Evolutionary conservation across 2,329 filamentous ascomycete species (phyloP).

Genomic region (Clarireedia hainanense): DNA sequence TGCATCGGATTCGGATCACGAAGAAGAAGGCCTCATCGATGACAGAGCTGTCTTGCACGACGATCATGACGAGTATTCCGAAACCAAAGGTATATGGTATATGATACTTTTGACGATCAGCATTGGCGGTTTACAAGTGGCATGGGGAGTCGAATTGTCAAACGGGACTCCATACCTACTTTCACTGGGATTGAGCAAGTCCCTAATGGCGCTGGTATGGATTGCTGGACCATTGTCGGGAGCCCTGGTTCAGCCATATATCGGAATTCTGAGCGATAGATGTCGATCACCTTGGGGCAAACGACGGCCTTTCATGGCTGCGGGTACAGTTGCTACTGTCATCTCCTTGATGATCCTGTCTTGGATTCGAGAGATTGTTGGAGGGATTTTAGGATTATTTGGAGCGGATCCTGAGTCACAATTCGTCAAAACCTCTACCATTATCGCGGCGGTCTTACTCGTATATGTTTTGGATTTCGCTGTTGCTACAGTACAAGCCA

Average conservation of each 20-base stretch:
- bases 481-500: slow-evolving; percentile 94
- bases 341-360: slow-evolving; percentile 61
- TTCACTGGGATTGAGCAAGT: slow-evolving; percentile 75
- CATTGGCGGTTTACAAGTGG: slow-evolving; percentile 84
- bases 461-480: slow-evolving; percentile 90
- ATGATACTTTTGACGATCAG: slow-evolving; percentile 78
- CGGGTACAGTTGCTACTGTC: slow-evolving; percentile 59
- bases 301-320: slow-evolving; percentile 74
- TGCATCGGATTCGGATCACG: slow-evolving; percentile 28
- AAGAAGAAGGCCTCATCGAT: slow-evolving; percentile 32
- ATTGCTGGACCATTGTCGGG: slow-evolving; percentile 75
- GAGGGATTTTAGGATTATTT: slow-evolving; percentile 59
- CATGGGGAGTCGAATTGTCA: slow-evolving; percentile 91
- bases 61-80: slow-evolving; percentile 43
- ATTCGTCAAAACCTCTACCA: slow-evolving; percentile 57
- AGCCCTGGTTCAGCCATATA: slow-evolving; percentile 72
- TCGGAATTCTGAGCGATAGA: slow-evolving; percentile 74
- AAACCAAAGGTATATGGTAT: slow-evolving; percentile 77
- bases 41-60: slow-evolving; percentile 31
- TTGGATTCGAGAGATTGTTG: slow-evolving; percentile 67
- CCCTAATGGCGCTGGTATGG: slow-evolving; percentile 76
- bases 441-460: slow-evolving; percentile 73
- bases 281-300: slow-evolving; percentile 69
- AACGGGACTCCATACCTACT: slow-evolving; percentile 83
- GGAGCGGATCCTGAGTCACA: slow-evolving; percentile 59